Evolutionary conservation across 2,329 filamentous ascomycete genomes (phyloP), one percentile per base, ranked within the genome.

Genomic region (Stachybotrys chartarum): DNA sequence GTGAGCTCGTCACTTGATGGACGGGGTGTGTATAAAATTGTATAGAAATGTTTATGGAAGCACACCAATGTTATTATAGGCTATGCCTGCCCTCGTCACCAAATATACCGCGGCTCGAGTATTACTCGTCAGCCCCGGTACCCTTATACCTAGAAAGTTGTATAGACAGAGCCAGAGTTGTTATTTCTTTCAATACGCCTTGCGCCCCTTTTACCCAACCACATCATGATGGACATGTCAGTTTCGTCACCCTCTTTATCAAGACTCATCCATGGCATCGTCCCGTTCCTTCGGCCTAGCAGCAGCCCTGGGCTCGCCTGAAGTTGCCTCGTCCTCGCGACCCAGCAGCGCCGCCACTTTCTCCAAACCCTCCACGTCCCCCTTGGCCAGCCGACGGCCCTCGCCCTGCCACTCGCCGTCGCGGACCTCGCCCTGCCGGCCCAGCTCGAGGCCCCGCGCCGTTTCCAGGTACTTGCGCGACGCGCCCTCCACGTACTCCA

Each of bases 401-500:
- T 75, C 75, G 6, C 78, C 80, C 64, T 83, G 81, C 81, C 82
- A 84, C 66, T 86, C 82, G 11, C 84, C 84, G 63, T 86, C 84
- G 57, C 81, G 77, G 51, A 87, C 78, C 64, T 84, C 84, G 11
- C 85, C 85, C 57, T 80, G 73, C 6, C 73, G 68, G 3, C 81
- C 84, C 39, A 88, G 68, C 63, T 90, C 86, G 55, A 92, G 72
- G 0, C 88, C 88, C 50, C 84, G 76, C 49, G 83, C 76, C 31
- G 74, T 79, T 73, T 96, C 90, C 46, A 97, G 75, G 67, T 95
- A 89, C 57, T 88, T 80, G 61, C 84, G 78, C 52, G 90, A 89
- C 64, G 91, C 86, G 54, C 81, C 81, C 72, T 97, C 92, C 51
- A 97, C 85, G 68, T 97, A 97, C 61, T 88, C 82, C 55, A 87